Evolutionary conservation across 2,329 filamentous ascomycete species (phyloP), one percentile per base, ranked within the genome.

Genomic region (Scolecobasidium constrictum): DNA sequence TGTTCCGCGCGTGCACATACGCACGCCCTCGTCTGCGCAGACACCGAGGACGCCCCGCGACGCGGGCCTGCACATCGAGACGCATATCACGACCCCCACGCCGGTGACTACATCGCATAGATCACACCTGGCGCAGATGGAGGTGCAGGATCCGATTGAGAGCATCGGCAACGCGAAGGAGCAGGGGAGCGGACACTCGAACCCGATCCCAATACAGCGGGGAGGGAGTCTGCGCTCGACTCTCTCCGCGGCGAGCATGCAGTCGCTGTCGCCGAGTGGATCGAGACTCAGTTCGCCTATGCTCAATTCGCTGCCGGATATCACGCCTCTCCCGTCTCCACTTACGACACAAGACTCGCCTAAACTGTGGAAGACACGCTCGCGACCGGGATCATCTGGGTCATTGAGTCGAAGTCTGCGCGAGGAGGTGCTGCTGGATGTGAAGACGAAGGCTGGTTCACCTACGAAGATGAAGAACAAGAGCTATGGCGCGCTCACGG

Each of bases 241-340:
- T 21, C 55, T 66, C 38, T 69, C 66, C 3, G 59, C 59, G 13
- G 57, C 55, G 35, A 68, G 66, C 51, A 61, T 69, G 48, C 51
- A 57, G 12, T 44, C 41, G 15, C 51, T 67, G 16, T 69, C 66
- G 31, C 64, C 64, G 9, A n/a, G n/a, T n/a, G 61, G 56, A 35
- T 67, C 67, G 9, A 61, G 61, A 23, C 55, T 70, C 17, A 62
- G 66, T 19, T 71, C 67, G 44, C 68, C 68, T 18, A 65, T 63
- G 19, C 59, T 72, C 17, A 62, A 64, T 45, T 64, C 68, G 11
- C 62, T 72, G 54, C 52, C 61, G 35, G 68, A 72, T 50, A 60
- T 72, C 41, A 72, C 68, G n/a, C 68, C 68, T 28, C 57, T 72
- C n/a, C 68, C 68, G 4, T 71, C 68, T 11, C 68, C 68, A 20